A percentile compares a stretch with the other conserved stretches of the same genome.
These are phyloP conservation scores for Brasenia schreberi DNA, from an alignment of 164 flowering plant species.

Conservation along the genomic window DNA sequence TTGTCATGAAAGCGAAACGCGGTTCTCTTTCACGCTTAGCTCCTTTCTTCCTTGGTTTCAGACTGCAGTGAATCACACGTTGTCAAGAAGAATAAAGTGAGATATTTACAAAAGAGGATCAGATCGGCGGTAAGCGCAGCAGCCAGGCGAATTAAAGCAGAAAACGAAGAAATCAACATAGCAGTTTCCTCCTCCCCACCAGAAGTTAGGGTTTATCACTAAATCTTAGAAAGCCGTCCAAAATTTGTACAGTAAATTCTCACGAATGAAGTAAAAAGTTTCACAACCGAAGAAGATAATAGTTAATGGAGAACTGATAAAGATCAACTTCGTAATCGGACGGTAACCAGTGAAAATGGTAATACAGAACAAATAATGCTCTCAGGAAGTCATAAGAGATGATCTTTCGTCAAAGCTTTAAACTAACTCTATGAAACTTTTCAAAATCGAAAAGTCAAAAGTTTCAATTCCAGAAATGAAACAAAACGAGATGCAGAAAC, in stretches of 20 bases:
- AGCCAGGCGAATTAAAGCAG: background rate
- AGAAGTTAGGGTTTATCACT: background rate
- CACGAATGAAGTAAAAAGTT: no score
- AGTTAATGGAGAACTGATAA: no score
- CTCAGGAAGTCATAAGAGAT: no score
- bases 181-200: background rate
- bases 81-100: no score
- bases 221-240: background rate
- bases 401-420: no score
- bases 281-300: no score
- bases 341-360: background rate
- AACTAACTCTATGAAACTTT: no score
- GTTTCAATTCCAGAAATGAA: background rate
- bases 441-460: background rate
- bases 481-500: constrained; percentile 4
- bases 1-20: constrained; percentile 90
- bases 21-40: constrained; percentile 62
- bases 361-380: background rate
- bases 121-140: background rate
- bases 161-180: background rate
- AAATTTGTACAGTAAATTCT: no score
- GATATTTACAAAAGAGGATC: no score
- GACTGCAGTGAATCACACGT: constrained; percentile 14
- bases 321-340: no score
- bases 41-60: constrained; percentile 70